Base-by-base conservation (phyloP, 345 rosid genomes). In the Arabidopsis suecica region DNA sequence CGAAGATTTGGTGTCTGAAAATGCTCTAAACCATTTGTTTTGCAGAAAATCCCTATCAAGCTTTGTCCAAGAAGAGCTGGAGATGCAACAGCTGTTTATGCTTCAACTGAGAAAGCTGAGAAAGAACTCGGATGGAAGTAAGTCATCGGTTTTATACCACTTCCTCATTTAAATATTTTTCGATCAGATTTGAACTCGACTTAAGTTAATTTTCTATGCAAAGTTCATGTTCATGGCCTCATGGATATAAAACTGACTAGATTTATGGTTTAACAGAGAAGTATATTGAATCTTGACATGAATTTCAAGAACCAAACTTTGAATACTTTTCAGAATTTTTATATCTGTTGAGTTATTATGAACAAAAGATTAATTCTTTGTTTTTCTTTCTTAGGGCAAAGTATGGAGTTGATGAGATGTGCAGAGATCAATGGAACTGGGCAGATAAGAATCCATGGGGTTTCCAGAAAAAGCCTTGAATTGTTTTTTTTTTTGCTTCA, bases 381-480 rank as follows among this genome's bases (percentile, higher is more conserved):
- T 56, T 47, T 14, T 23, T 33, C 33, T 5, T 28, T 10, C 33
- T 60, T 86, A 95, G 99, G 89, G 97, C 96, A 50, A 87, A 88
- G 77, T 95, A 89, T 82, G 97, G 97, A 48, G 83, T 90, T 1
- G 88, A 76, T 18, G 97, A 92, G 75, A 92, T 95, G 97, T 92
- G 99, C 86, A 82, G 90, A 77, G 96, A 90, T 68, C 99, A 95
- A 34, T 95, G 99, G 99, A 92, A 88, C 12, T 92, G 99, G 97
- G 97, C 90, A 30, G 78, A 85, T 77, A 88, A 82, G 25, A 89
- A 92, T 68, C 97, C 97, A 74, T 84, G 85, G 93, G 99, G 99
- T 34, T 95, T 86, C 83, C 91, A 83, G 68, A 70, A 84, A 40
- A 82, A 88, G 77, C 83, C 85, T 74, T 79, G 72, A 68, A 3